Evolutionary conservation across 306 rosid species (phyloP).

Genomic region (Vicia faba): DNA sequence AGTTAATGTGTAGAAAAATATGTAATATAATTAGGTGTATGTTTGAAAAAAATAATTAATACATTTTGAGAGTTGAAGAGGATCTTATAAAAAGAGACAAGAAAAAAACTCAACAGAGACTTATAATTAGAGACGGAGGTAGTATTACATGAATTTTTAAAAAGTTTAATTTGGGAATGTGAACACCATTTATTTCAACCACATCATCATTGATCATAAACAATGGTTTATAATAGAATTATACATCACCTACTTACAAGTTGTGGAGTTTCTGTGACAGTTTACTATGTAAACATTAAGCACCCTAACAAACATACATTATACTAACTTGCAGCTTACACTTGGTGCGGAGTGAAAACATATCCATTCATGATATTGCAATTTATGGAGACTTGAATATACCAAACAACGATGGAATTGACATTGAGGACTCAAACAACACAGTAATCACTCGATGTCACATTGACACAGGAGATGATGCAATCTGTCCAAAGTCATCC

Average conservation of each 20-base stretch:
- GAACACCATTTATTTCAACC: too few relatives aligned
- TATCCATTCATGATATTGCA: conserved; percentile 57
- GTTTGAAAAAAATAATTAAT: too few relatives aligned
- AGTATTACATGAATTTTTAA: too few relatives aligned
- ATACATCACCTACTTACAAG: neutral
- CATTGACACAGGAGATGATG: conserved; percentile 94
- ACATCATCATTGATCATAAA: too few relatives aligned
- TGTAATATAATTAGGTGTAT: too few relatives aligned
- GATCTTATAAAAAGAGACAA: too few relatives aligned
- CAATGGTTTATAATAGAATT: neutral
- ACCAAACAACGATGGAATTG: conserved; percentile 93
- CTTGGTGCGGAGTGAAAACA: conserved; percentile 62
- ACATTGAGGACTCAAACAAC: conserved; percentile 90
- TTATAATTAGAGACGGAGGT: too few relatives aligned
- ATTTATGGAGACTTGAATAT: conserved; percentile 85
- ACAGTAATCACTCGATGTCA: conserved; percentile 72
- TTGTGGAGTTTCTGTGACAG: neutral
- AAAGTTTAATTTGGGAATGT: too few relatives aligned
- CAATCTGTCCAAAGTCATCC: conserved; percentile 83
- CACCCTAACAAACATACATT: conserved; percentile 25
- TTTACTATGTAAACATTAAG: neutral
- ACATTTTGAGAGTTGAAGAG: too few relatives aligned
- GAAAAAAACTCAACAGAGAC: too few relatives aligned
- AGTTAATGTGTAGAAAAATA: too few relatives aligned
- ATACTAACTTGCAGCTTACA: conserved; percentile 69